Evolutionary conservation across 257 asterid species (phyloP).

Genomic region (Fraxinus americana): DNA sequence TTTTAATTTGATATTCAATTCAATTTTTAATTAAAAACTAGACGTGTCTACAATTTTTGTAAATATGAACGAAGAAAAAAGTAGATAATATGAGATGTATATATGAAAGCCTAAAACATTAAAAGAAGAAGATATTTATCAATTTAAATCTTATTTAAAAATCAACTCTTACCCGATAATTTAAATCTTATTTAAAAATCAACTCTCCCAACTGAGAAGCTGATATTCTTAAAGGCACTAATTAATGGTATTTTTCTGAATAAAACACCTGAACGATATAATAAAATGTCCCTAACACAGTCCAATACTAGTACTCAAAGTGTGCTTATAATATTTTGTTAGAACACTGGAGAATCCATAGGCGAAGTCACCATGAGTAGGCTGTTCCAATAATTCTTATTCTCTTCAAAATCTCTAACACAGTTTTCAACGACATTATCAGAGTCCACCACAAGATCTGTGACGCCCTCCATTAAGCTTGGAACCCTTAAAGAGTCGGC

Average conservation of each 20-base stretch:
- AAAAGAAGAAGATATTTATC: too few species aligned
- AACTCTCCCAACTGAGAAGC: too few species aligned
- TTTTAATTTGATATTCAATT: not conserved
- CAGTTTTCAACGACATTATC: constrained; percentile 8
- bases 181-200: too few species aligned
- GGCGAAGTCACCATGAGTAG: constrained; percentile 7
- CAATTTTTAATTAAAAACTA: not conserved
- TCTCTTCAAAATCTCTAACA: constrained; percentile 15
- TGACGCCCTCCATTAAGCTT: constrained; percentile 16
- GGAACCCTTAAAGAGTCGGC: constrained; percentile 16
- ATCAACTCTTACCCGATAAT: too few species aligned
- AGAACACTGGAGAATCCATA: constrained; percentile 6
- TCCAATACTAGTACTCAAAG: not conserved
- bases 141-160: too few species aligned
- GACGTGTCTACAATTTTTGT: too few species aligned
- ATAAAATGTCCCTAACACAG: not conserved
- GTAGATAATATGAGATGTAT: too few species aligned
- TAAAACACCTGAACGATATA: not conserved
- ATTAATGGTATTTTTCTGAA: too few species aligned
- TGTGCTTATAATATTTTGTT: not conserved
- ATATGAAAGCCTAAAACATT: too few species aligned
- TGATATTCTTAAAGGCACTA: too few species aligned
- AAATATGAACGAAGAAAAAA: not conserved
- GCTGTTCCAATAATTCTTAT: constrained; percentile 18
- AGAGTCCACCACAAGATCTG: not conserved